Evolutionary conservation across 371 early-diverging fungal genomes (phyloP).

Genomic region (Zychaea mexicana): DNA sequence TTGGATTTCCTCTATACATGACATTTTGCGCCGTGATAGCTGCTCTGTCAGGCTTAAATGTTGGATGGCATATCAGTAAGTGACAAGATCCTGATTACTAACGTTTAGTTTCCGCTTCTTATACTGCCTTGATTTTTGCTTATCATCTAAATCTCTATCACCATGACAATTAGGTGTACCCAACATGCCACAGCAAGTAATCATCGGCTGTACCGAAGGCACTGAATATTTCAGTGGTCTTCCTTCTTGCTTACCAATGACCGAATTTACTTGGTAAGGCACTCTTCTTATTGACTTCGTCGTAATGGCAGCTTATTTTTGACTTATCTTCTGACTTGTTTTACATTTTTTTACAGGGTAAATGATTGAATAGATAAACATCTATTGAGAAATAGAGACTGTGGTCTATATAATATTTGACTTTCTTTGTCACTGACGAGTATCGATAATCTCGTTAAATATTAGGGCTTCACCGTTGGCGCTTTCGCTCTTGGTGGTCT

Average conservation of each 20-base stretch:
- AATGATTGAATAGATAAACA: background rate
- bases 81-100: background rate
- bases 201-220: slow-evolving; percentile 34
- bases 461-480: slow-evolving; percentile 49
- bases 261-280: slow-evolving; percentile 30
- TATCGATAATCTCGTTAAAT: background rate
- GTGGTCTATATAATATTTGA: too few relatives aligned
- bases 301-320: too few relatives aligned
- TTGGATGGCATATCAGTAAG: slow-evolving; percentile 24
- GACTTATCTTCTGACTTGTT: background rate
- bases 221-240: slow-evolving; percentile 20
- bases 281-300: too few relatives aligned
- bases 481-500: slow-evolving; percentile 51
- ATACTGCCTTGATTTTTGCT: background rate
- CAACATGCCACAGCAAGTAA: slow-evolving; percentile 47
- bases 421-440: background rate
- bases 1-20: slow-evolving; percentile 3
- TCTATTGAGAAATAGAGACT: too few relatives aligned
- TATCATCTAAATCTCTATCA: background rate
- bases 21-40: slow-evolving; percentile 16
- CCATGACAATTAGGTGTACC: slow-evolving; percentile 39
- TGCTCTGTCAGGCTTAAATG: slow-evolving; percentile 19
- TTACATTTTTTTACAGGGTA: background rate
- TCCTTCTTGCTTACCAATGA: slow-evolving; percentile 51
- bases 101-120: too few relatives aligned